Base-by-base conservation (phyloP, 176 grass and related monocot genomes). In the Cocos nucifera region DNA sequence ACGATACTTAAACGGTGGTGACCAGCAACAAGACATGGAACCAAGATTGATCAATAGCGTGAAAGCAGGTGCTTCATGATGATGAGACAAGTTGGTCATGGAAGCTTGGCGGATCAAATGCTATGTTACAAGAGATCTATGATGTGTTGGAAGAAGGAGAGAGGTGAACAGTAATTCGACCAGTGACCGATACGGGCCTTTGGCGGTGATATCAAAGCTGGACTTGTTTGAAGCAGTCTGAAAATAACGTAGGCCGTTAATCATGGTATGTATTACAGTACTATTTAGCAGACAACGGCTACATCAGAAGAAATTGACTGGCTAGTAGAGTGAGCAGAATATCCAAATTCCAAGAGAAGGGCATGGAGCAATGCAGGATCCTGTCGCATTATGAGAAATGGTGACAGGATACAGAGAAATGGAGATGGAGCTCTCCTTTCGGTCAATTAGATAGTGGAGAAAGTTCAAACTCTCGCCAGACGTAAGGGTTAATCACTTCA, bases 291-390 rank as follows among this genome's bases (percentile, higher is more conserved):
- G n/a, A n/a, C n/a, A n/a, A n/a, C n/a, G 62, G 51, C 27, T 77
- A 21, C 59, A 28, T 1, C 59, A 28, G 18, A 12, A n/a, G 19
- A 71, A 39, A 57, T 8, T 26, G n/a, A n/a, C 19, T 67, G 8
- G 16, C 29, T 14, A 8, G 53, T 23, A 63, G 62, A 65, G 73
- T 8, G 66, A 69, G 32, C 16, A 24, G 51, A 24, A 62, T 3
- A 19, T 75, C 15, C 15, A 54, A 73, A n/a, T 52, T 24, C 0
- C 32, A 75, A 24, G 78, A 89, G 58, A 82, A 82, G 57, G 32
- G 55, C 54, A 70, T 58, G 54, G 65, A n/a, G 79, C 81, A 0
- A 57, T 89, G 14, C 49, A 79, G 67, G 69, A 70, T 5, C n/a
- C n/a, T n/a, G n/a, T 25, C 59, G 4, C 10, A n/a, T 15, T 12